Evolutionary conservation across 305 asterid genomes (phyloP), one percentile per base, ranked within the genome.

Genomic region (Andrographis paniculata): DNA sequence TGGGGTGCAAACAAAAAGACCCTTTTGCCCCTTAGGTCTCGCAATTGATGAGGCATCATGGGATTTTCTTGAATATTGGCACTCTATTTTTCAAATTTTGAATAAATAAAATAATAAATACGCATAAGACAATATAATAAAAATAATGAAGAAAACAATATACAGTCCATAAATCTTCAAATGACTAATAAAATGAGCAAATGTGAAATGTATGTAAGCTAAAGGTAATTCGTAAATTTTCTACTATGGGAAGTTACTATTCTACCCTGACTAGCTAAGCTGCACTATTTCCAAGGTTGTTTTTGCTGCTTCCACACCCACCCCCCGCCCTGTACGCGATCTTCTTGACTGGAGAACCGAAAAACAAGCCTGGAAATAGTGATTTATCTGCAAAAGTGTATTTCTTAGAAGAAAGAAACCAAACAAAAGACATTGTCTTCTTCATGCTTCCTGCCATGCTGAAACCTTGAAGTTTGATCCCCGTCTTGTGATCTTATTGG

Each of bases 291-390:
- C 82, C 85, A 78, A 4, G 58, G 53, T 68, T 79, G 87, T 76
- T 72, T 69, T 68, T 45, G 74, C 71, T 68, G 58, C 69, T 61
- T 55, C 68, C 72, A 60, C 41, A 24, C 50, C 28, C 48, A 1
- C 20, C 13, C 11, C 37, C 19, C 1, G 14, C 14, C 10, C 24
- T 30, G 6, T 51, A 40, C 38, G 27, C 33, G 15, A 14, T 36
- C 30, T 53, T 42, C 24, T 16, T 9, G 54, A 59, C 41, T 53
- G 61, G 55, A 49, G 22, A 33, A 43, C 42, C 52, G 69, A 55
- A 70, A 76, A 73, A 78, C 85, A 72, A 76, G 64, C 73, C 53
- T 74, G 87, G 87, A 74, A 76, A 78, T 73, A 70, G 70, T 46
- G 4, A 30, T 45, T 27, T 21, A 20, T 20, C 66, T 50, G 64